Base-by-base conservation (phyloP, 2,329 filamentous ascomycete species). In the Didymellaceae sp. region DNA sequence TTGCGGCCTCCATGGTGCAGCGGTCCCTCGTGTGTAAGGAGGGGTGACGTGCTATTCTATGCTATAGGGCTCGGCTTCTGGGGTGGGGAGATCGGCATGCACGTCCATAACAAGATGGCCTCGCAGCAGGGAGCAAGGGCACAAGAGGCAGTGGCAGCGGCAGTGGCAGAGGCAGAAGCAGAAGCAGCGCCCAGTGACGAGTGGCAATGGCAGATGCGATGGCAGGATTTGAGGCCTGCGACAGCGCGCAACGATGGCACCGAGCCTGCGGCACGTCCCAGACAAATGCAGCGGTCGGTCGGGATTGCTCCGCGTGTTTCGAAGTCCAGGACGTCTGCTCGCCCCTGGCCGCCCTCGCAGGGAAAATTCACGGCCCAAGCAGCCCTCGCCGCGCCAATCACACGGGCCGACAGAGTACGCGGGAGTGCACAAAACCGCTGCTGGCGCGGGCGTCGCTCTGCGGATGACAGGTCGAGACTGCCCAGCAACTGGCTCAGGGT, bases 1-100 rank as follows among this genome's bases (percentile, higher is more conserved):
- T 61, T 52, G 59, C 47, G 51, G 55, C 61, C 52, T 68, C 67
- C 52, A 59, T 70, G 41, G 50, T 47, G 46, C 35, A 35, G 50
- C 38, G 45, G 26, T 59, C 52, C 48, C 43, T 40, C 40, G 42
- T 35, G 34, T 13, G 35, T 21, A 16, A 16, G 9, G 41, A 37
- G 24, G 45, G 55, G 38, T 47, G 49, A 50, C 37, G 42, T 45
- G 45, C 41, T 28, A 33, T 14, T 41, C 45, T 40, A 33, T 14
- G 37, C 45, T 40, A 25, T 33, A 40, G 41, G 47, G 57, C 48
- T 39, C 48, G 52, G 52, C 50, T 35, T 28, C 35, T 45, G 46
- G 40, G 48, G 57, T 56, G 54, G 57, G 58, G 55, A 55, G 54
- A 53, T 46, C 26, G 52, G 31, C 60, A 52, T 48, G 55, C 54